Conservation (phyloP, 2,329 filamentous ascomycete genomes). For the Aspergillus fumigatus region DNA sequence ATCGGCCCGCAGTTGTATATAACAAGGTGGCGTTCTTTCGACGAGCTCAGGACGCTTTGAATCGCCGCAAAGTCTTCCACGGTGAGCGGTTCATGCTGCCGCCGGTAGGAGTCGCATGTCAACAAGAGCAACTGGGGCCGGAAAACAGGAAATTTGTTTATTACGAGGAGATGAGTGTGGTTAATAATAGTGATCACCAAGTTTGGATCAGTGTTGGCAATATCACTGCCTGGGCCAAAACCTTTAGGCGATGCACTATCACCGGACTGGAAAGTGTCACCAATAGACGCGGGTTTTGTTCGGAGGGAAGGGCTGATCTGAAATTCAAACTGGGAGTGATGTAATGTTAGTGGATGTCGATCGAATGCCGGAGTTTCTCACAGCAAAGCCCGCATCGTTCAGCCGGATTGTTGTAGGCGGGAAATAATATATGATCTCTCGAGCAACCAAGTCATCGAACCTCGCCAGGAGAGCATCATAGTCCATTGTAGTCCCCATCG, state of each 20-base stretch:
- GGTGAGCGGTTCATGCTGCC: conserved; percentile 44
- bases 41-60: conserved; percentile 25
- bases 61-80: conserved; percentile 39
- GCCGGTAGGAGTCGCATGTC: conserved; percentile 43
- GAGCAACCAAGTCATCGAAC: conserved; percentile 5
- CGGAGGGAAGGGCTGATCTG: conserved; percentile 4
- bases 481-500: neutral
- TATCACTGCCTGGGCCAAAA: conserved; percentile 25
- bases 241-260: neutral
- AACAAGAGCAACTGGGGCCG: conserved; percentile 47
- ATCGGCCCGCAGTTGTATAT: conserved; percentile 47
- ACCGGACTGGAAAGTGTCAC: neutral
- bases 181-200: conserved; percentile 40
- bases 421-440: neutral
- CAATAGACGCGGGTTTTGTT: neutral
- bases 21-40: conserved; percentile 32
- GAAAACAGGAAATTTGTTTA: conserved; percentile 49
- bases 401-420: neutral
- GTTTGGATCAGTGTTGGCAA: conserved; percentile 42
- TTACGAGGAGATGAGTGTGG: conserved; percentile 41
- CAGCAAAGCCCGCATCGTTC: neutral
- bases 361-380: neutral
- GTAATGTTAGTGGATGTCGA: neutral
- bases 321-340: neutral
- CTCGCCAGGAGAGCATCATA: conserved; percentile 1